Conservation (phyloP, 225 moss, liverwort and hornwort species). For the Polytrichum commune region DNA sequence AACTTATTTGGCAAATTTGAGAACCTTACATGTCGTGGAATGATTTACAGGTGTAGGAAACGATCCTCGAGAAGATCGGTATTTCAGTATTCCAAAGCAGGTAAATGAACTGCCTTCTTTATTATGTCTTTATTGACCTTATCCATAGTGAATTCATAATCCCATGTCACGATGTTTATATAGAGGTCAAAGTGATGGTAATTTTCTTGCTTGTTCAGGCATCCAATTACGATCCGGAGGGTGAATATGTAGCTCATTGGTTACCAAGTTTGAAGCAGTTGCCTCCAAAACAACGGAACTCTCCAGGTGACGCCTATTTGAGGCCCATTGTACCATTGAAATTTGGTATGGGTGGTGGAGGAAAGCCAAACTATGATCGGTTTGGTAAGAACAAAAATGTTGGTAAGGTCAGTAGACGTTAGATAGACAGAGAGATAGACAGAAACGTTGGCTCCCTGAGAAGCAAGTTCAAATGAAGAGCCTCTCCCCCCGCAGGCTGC, state of each 20-base stretch:
- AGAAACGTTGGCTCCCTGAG: too few relatives aligned
- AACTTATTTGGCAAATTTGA: too few relatives aligned
- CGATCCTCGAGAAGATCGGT: constrained; percentile 95
- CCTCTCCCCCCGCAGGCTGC: too few relatives aligned
- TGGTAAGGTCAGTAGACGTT: constrained; percentile 39
- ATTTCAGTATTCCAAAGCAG: constrained; percentile 98
- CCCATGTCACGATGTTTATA: neutral
- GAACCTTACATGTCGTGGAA: neutral
- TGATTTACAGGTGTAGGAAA: constrained; percentile 79
- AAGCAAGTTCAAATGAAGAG: too few relatives aligned
- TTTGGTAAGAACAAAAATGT: constrained; percentile 39
- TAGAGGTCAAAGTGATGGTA: neutral
- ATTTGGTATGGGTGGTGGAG: constrained; percentile 54
- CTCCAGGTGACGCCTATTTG: constrained; percentile 67
- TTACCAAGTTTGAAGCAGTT: constrained; percentile 66
- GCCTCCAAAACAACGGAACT: constrained; percentile 48
- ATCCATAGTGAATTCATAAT: neutral
- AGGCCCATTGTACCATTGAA: constrained; percentile 84
- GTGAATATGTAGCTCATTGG: constrained; percentile 96
- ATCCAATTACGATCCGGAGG: constrained; percentile 87
- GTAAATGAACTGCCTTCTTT: constrained; percentile 8
- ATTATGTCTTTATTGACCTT: neutral
- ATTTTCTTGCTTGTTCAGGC: constrained; percentile 36
- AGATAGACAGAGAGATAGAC: neutral
- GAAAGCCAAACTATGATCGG: constrained; percentile 36